Percentiles rank a stretch among this genome's conserved stretches.
Evolutionary conservation across 306 rosid genomes (phyloP).

Genomic region (Vigna unguiculata): DNA sequence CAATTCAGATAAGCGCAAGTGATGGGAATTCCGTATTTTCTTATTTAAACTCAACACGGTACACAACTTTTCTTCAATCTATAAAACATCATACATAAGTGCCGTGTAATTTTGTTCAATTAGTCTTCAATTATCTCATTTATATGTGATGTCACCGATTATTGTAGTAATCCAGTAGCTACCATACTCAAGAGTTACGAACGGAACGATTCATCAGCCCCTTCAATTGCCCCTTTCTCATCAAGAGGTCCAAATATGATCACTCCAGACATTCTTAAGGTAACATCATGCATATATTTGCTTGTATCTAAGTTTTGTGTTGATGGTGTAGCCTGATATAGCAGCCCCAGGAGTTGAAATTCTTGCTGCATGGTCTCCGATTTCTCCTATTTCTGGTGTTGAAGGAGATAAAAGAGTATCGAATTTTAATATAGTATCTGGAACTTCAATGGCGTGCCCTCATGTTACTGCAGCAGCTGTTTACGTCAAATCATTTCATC

Average conservation of each 20-base stretch:
- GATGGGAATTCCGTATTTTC: conserved; percentile 4
- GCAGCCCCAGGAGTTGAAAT: conserved; percentile 53
- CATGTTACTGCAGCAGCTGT: conserved; percentile 39
- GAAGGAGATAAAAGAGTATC: conserved; percentile 12
- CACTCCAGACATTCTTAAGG: conserved; percentile 6
- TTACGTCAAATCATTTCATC: conserved; percentile 17
- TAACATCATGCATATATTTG: not conserved
- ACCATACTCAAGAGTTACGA: conserved; percentile 42
- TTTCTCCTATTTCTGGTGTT: not conserved
- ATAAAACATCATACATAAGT: not conserved
- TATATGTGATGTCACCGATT: not conserved
- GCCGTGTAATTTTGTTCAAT: too few species aligned
- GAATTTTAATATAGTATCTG: conserved; percentile 4
- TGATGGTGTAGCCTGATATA: conserved; percentile 52
- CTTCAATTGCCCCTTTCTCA: conserved; percentile 47
- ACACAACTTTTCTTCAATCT: not conserved
- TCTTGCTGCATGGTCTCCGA: conserved; percentile 52
- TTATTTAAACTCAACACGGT: conserved; percentile 37
- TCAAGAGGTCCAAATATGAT: not conserved
- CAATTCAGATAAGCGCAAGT: not conserved
- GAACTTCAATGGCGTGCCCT: conserved; percentile 66
- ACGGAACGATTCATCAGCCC: conserved; percentile 45
- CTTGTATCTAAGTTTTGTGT: not conserved
- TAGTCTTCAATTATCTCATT: not conserved
- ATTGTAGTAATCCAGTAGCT: conserved; percentile 47